phyloP scores from a whole-genome alignment of 768 basidiomycete species.

The Arthromyces matolae region DNA sequence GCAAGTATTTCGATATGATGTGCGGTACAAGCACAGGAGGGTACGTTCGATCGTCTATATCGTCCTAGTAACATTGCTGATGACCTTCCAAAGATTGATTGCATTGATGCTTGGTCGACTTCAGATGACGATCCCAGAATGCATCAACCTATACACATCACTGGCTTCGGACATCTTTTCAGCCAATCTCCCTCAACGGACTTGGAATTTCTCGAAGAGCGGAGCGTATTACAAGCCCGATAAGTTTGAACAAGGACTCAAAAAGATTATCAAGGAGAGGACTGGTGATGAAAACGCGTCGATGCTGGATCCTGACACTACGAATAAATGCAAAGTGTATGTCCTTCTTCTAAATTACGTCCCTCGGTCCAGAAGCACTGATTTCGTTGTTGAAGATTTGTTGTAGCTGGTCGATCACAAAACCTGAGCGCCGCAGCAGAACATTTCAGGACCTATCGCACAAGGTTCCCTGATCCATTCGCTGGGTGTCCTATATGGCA shows the following conservation, averaged over 20 bases:
- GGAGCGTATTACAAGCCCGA: slow-evolving; percentile 22
- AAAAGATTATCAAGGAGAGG: slow-evolving; percentile 19
- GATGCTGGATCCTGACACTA: slow-evolving; percentile 21
- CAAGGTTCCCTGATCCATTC: slow-evolving; percentile 22
- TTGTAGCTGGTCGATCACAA: slow-evolving; percentile 22
- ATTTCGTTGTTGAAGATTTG: slow-evolving; percentile 19
- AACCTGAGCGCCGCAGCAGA: slow-evolving; percentile 23
- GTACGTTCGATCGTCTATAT: slow-evolving; percentile 18
- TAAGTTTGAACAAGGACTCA: slow-evolving; percentile 23
- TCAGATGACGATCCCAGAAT: slow-evolving; percentile 31
- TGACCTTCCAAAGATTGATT: slow-evolving; percentile 17
- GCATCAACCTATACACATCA: slow-evolving; percentile 23
- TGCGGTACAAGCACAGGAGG: too few relatives aligned
- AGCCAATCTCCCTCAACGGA: slow-evolving; percentile 11
- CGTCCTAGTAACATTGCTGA: not conserved
- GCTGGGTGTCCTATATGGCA: slow-evolving; percentile 27
- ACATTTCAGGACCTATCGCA: slow-evolving; percentile 27
- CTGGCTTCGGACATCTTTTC: slow-evolving; percentile 28
- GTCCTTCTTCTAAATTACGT: slow-evolving; percentile 7
- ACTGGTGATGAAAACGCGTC: slow-evolving; percentile 23
- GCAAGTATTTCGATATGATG: too few relatives aligned
- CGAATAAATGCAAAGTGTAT: slow-evolving; percentile 27
- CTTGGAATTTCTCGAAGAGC: slow-evolving; percentile 12
- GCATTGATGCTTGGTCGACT: slow-evolving; percentile 36
- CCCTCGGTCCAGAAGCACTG: too few relatives aligned